Conservation (phyloP, 768 basidiomycete species). For the Mycena latifolia region DNA sequence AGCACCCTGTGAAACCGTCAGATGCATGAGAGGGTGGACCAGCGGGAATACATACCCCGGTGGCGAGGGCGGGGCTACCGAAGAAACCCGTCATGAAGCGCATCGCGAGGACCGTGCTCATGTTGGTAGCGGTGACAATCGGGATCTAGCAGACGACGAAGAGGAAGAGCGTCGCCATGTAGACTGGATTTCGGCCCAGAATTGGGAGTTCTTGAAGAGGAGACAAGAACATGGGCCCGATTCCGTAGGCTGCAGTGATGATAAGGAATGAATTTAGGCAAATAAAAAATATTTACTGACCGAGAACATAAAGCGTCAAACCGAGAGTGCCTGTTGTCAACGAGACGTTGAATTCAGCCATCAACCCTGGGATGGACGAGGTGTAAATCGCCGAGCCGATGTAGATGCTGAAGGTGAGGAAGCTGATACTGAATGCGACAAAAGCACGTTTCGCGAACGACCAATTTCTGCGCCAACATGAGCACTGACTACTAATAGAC, state of each 20-base stretch:
- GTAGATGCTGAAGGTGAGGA: constrained; percentile 49
- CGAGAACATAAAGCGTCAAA: constrained; percentile 42
- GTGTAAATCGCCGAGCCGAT: constrained; percentile 51
- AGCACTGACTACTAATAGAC: background rate
- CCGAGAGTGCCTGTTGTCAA: constrained; percentile 45
- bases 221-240: constrained; percentile 45
- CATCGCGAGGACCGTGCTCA: constrained; percentile 46
- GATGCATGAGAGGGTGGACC: background rate
- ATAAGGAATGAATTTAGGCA: background rate
- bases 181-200: constrained; percentile 47
- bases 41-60: constrained; percentile 34
- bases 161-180: constrained; percentile 46
- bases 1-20: constrained; percentile 9
- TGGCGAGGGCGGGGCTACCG: constrained; percentile 49
- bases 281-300: constrained; percentile 26
- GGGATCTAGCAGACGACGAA: constrained; percentile 51
- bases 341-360: constrained; percentile 44
- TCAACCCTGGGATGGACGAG: constrained; percentile 42
- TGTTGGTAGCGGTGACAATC: constrained; percentile 45
- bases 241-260: constrained; percentile 30
- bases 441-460: constrained; percentile 43
- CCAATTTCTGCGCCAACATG: constrained; percentile 44
- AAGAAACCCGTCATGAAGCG: constrained; percentile 50
- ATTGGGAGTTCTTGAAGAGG: constrained; percentile 49
- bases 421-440: constrained; percentile 47